Percentiles rank a stretch among this genome's conserved stretches.
Conservation (phyloP, 2,329 filamentous ascomycete genomes). For the Penicillium sp. region DNA sequence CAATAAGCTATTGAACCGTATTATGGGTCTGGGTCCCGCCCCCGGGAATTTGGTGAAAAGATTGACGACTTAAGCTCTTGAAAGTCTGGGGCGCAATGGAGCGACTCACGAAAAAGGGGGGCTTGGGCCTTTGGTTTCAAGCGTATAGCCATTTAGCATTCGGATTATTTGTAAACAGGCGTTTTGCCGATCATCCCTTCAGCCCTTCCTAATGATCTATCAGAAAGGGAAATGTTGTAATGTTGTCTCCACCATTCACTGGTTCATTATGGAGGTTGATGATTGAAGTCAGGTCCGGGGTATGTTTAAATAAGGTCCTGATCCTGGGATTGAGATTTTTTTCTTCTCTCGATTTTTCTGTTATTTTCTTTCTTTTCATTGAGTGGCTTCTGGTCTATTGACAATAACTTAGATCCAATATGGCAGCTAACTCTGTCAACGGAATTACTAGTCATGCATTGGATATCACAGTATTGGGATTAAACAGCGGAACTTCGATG, state of each 20-base stretch:
- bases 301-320: conserved; percentile 5
- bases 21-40: conserved; percentile 20
- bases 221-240: neutral
- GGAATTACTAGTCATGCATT: conserved; percentile 33
- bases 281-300: neutral
- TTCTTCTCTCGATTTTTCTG: neutral
- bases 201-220: neutral
- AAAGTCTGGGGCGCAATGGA: neutral
- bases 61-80: neutral
- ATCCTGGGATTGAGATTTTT: neutral
- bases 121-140: conserved; percentile 9
- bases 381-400: too few species aligned
- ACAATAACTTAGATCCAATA: neutral
- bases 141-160: conserved; percentile 21
- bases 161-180: conserved; percentile 7
- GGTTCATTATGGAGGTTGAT: neutral
- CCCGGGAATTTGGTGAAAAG: neutral
- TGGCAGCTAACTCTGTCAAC: conserved; percentile 15
- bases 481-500: conserved; percentile 57
- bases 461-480: conserved; percentile 55
- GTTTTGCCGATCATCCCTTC: conserved; percentile 20
- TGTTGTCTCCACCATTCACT: conserved; percentile 4
- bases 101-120: neutral
- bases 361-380: neutral
- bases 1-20: neutral